Conservation (phyloP, 2,329 filamentous ascomycete genomes). For the Piedraia hortae region DNA sequence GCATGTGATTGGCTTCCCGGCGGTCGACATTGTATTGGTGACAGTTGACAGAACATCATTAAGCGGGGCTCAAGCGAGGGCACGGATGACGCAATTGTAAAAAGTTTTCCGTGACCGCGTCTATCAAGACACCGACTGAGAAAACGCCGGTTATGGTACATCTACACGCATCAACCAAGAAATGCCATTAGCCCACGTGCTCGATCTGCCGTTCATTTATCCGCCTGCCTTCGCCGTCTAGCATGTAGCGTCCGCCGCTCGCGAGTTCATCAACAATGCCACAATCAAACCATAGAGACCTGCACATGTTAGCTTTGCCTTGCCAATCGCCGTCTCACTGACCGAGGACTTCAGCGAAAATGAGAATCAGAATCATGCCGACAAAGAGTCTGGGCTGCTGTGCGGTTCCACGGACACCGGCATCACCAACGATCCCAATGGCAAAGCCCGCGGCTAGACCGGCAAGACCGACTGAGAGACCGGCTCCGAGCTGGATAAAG, state of each 20-base stretch:
- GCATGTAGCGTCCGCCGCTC: conserved; percentile 36
- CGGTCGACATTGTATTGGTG: conserved; percentile 16
- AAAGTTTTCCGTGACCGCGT: no score
- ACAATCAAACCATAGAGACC: conserved; percentile 98
- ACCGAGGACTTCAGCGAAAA: conserved; percentile 98
- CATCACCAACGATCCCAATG: conserved; percentile 38
- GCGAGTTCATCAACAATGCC: conserved; percentile 97
- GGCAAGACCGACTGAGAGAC: conserved; percentile 20
- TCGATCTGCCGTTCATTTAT: neutral
- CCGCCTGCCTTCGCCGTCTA: conserved; percentile 10
- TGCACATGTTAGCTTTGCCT: conserved; percentile 12
- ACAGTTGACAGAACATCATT: no score
- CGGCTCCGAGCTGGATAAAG: conserved; percentile 26
- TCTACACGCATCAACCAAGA: no score
- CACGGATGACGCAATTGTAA: no score
- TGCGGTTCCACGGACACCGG: conserved; percentile 64
- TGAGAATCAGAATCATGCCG: conserved; percentile 96
- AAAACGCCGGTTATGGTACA: no score
- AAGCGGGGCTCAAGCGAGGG: no score
- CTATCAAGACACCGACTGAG: no score
- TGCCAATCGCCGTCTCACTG: conserved; percentile 14
- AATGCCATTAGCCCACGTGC: no score
- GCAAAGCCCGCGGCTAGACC: conserved; percentile 18
- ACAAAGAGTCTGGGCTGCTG: conserved; percentile 73
- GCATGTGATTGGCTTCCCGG: conserved; percentile 71